A percentile compares a stretch with the other conserved stretches of the same genome.
These are phyloP conservation scores for Teunomyces aglyptinius DNA, from an alignment of 805 yeast genomes.

Conservation along the genomic window DNA sequence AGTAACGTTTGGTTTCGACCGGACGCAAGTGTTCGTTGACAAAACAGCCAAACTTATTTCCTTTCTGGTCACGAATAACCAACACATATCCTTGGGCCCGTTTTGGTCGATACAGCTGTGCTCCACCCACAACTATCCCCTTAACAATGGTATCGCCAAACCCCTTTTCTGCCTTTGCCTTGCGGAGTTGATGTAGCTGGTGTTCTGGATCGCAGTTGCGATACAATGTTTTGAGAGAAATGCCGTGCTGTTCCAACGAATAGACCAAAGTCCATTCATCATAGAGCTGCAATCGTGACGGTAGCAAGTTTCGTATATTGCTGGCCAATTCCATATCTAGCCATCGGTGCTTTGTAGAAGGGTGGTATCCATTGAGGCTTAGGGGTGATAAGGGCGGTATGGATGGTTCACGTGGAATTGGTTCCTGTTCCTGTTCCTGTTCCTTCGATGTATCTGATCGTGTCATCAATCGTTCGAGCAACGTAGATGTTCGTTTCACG, in stretches of 20 bases:
- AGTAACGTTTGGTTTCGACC: conserved; percentile 69
- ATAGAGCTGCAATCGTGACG: conserved; percentile 74
- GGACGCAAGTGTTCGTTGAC: conserved; percentile 71
- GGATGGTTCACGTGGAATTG: not conserved
- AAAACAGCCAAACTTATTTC: conserved; percentile 74
- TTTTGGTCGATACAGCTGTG: conserved; percentile 15
- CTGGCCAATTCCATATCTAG: conserved; percentile 65
- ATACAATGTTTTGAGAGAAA: conserved; percentile 79
- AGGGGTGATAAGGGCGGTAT: conserved; percentile 56
- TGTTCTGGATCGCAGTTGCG: conserved; percentile 47
- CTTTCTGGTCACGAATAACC: conserved; percentile 62
- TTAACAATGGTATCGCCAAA: conserved; percentile 35
- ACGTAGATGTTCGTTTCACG: not conserved
- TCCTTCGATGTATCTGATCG: not conserved
- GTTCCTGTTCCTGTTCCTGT: not conserved
- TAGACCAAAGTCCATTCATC: conserved; percentile 77
- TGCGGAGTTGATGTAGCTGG: conserved; percentile 24
- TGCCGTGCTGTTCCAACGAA: conserved; percentile 90
- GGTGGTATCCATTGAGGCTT: conserved; percentile 57
- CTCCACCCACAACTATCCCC: conserved; percentile 23
- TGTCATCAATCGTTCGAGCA: not conserved
- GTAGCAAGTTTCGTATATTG: conserved; percentile 69
- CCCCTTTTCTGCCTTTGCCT: conserved; percentile 25
- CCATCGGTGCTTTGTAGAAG: conserved; percentile 56
- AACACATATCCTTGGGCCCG: conserved; percentile 69